Conservation (phyloP, 2,329 filamentous ascomycete genomes). For the Delphinella strobiligena region DNA sequence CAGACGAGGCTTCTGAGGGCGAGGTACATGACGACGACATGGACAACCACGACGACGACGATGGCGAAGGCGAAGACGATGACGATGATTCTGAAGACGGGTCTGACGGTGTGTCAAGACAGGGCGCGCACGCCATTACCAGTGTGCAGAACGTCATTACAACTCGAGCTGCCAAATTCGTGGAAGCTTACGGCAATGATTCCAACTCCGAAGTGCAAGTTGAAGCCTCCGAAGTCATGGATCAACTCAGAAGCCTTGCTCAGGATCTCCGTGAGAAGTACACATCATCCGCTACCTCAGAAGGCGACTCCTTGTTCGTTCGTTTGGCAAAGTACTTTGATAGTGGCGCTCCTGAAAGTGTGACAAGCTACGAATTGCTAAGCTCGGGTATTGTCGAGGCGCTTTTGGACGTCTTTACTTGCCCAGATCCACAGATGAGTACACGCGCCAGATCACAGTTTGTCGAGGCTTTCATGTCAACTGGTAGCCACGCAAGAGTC, state of each 20-base stretch:
- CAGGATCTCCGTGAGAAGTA: conserved; percentile 62
- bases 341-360: conserved; percentile 76
- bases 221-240: conserved; percentile 65
- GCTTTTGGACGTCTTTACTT: conserved; percentile 70
- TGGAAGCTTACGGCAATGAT: conserved; percentile 71
- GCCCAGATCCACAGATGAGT: conserved; percentile 44
- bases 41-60: conserved; percentile 58
- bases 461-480: conserved; percentile 83
- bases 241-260: conserved; percentile 59
- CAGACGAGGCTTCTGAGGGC: conserved; percentile 41
- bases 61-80: conserved; percentile 28
- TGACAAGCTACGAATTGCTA: conserved; percentile 88
- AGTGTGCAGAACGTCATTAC: conserved; percentile 60
- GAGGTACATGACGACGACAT: conserved; percentile 36
- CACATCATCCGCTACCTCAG: conserved; percentile 13
- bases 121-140: conserved; percentile 12
- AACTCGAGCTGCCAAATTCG: conserved; percentile 66
- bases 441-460: conserved; percentile 67
- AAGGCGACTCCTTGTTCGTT: conserved; percentile 58
- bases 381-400: conserved; percentile 81
- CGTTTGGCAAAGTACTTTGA: conserved; percentile 76
- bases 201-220: conserved; percentile 62
- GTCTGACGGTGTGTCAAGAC: conserved; percentile 11
- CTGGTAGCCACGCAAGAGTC: conserved; percentile 47
- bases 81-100: conserved; percentile 32